A percentile compares a stretch with the other conserved stretches of the same genome.
Evolutionary conservation across 805 yeast species (phyloP).

Genomic region (Candida fluviatilis): DNA sequence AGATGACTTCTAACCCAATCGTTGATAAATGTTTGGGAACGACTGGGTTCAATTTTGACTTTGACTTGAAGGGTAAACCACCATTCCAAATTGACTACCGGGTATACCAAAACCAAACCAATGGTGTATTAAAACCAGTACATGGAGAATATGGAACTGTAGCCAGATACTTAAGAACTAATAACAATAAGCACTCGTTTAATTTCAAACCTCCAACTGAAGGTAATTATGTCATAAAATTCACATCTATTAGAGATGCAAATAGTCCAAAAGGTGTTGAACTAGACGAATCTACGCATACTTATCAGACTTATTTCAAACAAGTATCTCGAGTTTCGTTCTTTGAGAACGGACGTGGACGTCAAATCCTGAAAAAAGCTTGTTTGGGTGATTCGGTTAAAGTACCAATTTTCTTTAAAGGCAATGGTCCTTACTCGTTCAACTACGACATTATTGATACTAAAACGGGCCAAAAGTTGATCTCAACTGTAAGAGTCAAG

Average conservation of each 20-base stretch:
- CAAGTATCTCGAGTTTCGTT: constrained; percentile 52
- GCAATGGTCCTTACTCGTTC: constrained; percentile 75
- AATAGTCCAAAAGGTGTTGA: constrained; percentile 30
- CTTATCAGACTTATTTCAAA: constrained; percentile 67
- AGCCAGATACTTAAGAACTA: constrained; percentile 25
- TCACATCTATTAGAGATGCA: constrained; percentile 56
- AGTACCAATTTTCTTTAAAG: constrained; percentile 62
- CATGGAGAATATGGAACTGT: constrained; percentile 27
- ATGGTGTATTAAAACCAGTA: constrained; percentile 29
- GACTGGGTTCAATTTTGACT: constrained; percentile 67
- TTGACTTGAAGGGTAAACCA: constrained; percentile 74
- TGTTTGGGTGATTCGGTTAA: constrained; percentile 27
- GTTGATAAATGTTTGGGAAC: constrained; percentile 90
- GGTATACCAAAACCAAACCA: constrained; percentile 44
- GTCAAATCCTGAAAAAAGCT: constrained; percentile 15
- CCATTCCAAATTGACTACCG: constrained; percentile 71
- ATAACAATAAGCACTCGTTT: constrained; percentile 28
- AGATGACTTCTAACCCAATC: constrained; percentile 53
- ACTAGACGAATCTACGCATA: constrained; percentile 36
- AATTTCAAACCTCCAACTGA: constrained; percentile 74
- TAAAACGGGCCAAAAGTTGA: constrained; percentile 15
- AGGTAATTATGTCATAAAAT: constrained; percentile 76
- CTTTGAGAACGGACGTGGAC: constrained; percentile 13
- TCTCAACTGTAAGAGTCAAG: constrained; percentile 28
- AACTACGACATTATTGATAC: constrained; percentile 62